Base-by-base conservation (phyloP, 2,329 filamentous ascomycete genomes). In the Colletotrichum karsti region DNA sequence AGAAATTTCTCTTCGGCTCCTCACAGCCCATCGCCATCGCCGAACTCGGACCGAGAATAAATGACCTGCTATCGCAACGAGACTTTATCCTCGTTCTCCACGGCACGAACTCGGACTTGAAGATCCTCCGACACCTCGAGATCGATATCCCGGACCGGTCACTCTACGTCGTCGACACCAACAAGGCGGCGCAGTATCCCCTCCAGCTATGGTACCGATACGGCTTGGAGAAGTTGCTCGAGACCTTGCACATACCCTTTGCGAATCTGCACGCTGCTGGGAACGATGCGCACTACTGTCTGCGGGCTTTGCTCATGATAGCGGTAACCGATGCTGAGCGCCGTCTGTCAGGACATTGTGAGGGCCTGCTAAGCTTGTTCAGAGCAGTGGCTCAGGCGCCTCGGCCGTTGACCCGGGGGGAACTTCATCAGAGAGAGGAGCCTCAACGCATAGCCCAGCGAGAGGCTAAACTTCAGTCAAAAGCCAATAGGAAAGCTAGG, bases 271-370 rank as follows among this genome's bases (percentile, higher is more conserved):
- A 76, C 18, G 41, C 65, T 3, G 73, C 74, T 15, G 76, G 74
- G 1, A 78, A 77, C 41, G 75, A 77, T 51, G 74, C 74, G 8
- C 70, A 73, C 57, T 78, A 75, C 30, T 63, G 69, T 8, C 65
- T 77, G 5, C 50, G 41, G 48, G 59, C 50, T 26, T 24, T 61
- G 18, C 63, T 73, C 0, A 73, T 72, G 69, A 61, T 72, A 54
- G 67, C 65, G 3, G 70, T 70, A 33, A 5, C 18, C n/a, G 51
- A 63, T 50, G 51, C 60, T 7, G n/a, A 41, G 15, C 51, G 60
- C 7, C 28, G 48, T 24, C 12, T 26, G 2, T 37, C 9, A 4
- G 7, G 41, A n/a, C 41, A n/a, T 26, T 7, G 8, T 39, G 8
- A 48, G 15, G 50, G 28, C 39, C 39, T 63, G 4, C 30, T 63